Evolutionary conservation across 495 filamentous ascomycete genomes (phyloP), one percentile per base, ranked within the genome.

Genomic region (Stereocaulon alpinum): DNA sequence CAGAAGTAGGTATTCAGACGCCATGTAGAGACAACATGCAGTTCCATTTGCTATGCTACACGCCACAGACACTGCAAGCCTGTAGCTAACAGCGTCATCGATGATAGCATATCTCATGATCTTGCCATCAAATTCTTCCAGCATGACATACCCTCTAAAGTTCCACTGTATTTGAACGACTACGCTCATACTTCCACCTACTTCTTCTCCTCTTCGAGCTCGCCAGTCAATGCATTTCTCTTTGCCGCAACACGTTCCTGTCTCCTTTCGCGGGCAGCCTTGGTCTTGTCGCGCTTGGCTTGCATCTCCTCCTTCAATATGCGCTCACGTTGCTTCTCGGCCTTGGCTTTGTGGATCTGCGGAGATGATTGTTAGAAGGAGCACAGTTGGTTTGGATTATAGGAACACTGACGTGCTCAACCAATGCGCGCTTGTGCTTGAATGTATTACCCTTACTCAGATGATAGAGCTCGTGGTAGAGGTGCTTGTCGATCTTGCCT

Each of bases 401-500:
- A 27, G 59, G 24, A 57, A n/a, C 70, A 90, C 93, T 72, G 89
- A 98, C 93, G 81, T 98, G 93, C 81, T 99, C 93, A 73, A 99
- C 89, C 67, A 99, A 85, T 64, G 89, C 93, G 72, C 93, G 87
- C 89, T 96, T 99, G 86, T 99, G 93, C 90, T 99, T 99, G 87
- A 99, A 99, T 74, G 93, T 92, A 85, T 99, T 99, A 95, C 93
- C 93, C 91, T 99, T 99, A 86, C 86, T 88, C 69, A 95, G 79
- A 76, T 96, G 91, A 82, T 99, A 99, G 64, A 99, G 90, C 81
- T 96, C 89, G 83, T 99, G 93, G 84, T 99, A 99, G 55, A 99
- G 91, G 82, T 99, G 94, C 85, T 99, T 99, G 82, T 99, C 93
- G 77, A 99, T 99, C 87, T 99, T 99, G 77, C 93, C 93, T 71